Evolutionary conservation across 2,329 filamentous ascomycete species (phyloP).

Genomic region (Fonsecaea monophora): DNA sequence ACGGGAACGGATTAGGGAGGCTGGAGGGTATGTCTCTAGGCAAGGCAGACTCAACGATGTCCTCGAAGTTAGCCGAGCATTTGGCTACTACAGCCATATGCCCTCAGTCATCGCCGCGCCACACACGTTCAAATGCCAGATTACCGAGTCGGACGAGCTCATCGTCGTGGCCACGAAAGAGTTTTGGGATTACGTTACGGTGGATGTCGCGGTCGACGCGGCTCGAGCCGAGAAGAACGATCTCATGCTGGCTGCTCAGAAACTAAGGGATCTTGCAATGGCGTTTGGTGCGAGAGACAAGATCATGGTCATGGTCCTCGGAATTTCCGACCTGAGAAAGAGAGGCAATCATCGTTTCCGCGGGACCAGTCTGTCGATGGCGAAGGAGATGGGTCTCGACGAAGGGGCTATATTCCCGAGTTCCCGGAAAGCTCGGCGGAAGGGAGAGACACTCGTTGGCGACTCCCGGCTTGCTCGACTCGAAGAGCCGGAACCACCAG

Average conservation of each 20-base stretch:
- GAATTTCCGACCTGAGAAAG: constrained; percentile 87
- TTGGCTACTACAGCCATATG: constrained; percentile 92
- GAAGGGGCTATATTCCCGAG: constrained; percentile 64
- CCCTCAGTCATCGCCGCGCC: constrained; percentile 92
- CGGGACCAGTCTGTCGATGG: constrained; percentile 84
- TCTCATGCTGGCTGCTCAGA: constrained; percentile 93
- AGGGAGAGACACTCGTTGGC: constrained; percentile 59
- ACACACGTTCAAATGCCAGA: constrained; percentile 75
- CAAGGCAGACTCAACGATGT: constrained; percentile 92
- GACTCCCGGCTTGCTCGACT: constrained; percentile 88
- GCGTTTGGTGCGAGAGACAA: constrained; percentile 93
- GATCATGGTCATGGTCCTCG: constrained; percentile 99
- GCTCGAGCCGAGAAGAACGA: constrained; percentile 85
- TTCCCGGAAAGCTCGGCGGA: constrained; percentile 69
- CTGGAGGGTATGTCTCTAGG: constrained; percentile 92
- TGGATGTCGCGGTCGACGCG: constrained; percentile 89
- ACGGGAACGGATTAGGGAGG: constrained; percentile 86
- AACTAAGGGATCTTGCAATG: constrained; percentile 91
- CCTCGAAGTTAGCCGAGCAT: constrained; percentile 89
- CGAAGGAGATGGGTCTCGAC: constrained; percentile 74
- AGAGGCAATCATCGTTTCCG: constrained; percentile 77
- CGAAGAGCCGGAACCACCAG: constrained; percentile 89
- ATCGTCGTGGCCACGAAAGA: constrained; percentile 89
- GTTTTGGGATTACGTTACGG: constrained; percentile 92
- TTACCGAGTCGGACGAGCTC: constrained; percentile 91